Base-by-base conservation (phyloP, 176 grass and related monocot species). In the Panicum miliaceum region DNA sequence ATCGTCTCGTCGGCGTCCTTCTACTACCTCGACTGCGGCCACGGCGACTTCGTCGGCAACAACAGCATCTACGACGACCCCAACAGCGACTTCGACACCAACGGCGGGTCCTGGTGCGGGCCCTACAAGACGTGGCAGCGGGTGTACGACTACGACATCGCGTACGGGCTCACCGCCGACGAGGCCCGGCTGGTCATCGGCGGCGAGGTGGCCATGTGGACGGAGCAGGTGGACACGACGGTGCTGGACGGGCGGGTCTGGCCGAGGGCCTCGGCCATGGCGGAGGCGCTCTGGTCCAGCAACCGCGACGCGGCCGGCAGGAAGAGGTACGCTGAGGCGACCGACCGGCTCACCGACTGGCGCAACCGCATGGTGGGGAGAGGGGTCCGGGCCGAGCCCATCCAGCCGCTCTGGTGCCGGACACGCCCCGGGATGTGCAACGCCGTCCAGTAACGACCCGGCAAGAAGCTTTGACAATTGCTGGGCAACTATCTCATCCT, bases 1-100 rank as follows among this genome's bases (percentile, higher is more conserved):
- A 96, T 99, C 66, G 93, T 99, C 78, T 99, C 96, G 12, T 99
- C 93, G 4, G 89, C 78, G 22, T 82, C 92, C 38, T 99, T 96
- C 89, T 99, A 99, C 77, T 99, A 99, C 82, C 92, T 99, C 64
- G 96, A 99, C 87, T 99, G 93, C 74, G 93, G 96, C 48, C 88
- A 89, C 83, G 93, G 91, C 71, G 83, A 85, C 42, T 99, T 92
- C 83, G 2, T 93, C 18, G 88, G 91, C 20, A 99, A 99, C 87
- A 64, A 94, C 89, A 90, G 85, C 64, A 1, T 36, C 29, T 99
- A 92, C 83, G 93, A 99, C 69, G 68, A 87, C 59, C 93, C 78
- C 26, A 89, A 82, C 53, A 89, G 83, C 40, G 93, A 99, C 86
- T 86, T 62, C 42, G 0, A 63, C 3, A 63, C 80, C 12, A 48